These are phyloP conservation scores for Senna tora DNA, from an alignment of 306 rosid species.

Conservation along the genomic window DNA sequence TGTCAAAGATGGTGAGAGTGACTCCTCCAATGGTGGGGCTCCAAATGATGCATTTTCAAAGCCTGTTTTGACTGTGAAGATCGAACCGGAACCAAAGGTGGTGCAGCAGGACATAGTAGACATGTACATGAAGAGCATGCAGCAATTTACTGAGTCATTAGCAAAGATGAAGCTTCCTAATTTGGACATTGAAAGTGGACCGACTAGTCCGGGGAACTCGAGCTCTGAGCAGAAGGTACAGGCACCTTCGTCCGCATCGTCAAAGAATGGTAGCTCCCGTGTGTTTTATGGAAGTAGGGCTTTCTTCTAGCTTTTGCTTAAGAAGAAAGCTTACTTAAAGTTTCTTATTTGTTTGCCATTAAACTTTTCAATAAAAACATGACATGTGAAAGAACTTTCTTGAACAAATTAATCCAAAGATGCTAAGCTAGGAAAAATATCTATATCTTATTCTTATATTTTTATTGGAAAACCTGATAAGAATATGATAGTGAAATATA, in stretches of 20 bases:
- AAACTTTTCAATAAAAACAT: conserved; percentile 45
- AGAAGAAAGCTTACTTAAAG: conserved; percentile 49
- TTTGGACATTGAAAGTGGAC: conserved; percentile 73
- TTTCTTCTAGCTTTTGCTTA: conserved; percentile 66
- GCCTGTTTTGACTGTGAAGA: conserved; percentile 59
- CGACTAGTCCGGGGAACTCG: conserved; percentile 76
- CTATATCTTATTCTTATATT: neutral
- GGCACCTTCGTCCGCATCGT: conserved; percentile 14
- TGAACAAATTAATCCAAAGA: neutral
- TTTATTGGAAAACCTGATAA: neutral
- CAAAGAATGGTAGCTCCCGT: conserved; percentile 65
- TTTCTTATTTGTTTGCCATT: conserved; percentile 29
- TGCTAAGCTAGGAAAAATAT: neutral
- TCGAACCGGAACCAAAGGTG: conserved; percentile 70
- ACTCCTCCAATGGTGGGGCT: conserved; percentile 50
- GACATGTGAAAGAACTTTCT: neutral
- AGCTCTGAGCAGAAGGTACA: conserved; percentile 69
- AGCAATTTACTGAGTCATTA: conserved; percentile 90
- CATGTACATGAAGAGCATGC: conserved; percentile 99
- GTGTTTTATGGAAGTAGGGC: conserved; percentile 97
- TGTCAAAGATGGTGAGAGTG: conserved; percentile 62
- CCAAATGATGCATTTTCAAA: conserved; percentile 52
- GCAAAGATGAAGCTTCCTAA: conserved; percentile 94
- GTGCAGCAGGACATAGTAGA: conserved; percentile 98
- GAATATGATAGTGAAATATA: conserved; percentile 46